Percentiles rank a stretch among this genome's conserved stretches.
Evolutionary conservation across 805 yeast species (phyloP).

Genomic region (Sungouiella blattae): DNA sequence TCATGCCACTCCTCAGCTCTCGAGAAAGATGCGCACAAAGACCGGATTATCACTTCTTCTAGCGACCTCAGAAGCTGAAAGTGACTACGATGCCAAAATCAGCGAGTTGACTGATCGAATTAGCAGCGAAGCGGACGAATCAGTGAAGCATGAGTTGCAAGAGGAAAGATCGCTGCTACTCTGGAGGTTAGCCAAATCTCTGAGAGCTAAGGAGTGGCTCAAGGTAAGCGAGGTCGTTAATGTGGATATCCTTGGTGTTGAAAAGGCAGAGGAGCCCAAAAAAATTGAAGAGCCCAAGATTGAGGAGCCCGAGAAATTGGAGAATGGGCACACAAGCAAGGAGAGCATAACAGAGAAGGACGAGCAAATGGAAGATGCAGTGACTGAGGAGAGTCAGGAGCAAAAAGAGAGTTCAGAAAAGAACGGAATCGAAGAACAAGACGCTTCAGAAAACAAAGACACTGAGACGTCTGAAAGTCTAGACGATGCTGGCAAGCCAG

Average conservation of each 20-base stretch:
- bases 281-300: neutral
- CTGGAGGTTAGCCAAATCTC: slow-evolving; percentile 30
- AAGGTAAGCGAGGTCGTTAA: slow-evolving; percentile 3
- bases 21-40: slow-evolving; percentile 35
- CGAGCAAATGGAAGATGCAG: slow-evolving; percentile 1
- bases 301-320: slow-evolving; percentile 3
- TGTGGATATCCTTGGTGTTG: slow-evolving; percentile 4
- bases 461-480: no score
- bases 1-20: slow-evolving; percentile 41
- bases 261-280: slow-evolving; percentile 3
- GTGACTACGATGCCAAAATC: slow-evolving; percentile 2
- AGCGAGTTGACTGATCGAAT: slow-evolving; percentile 10
- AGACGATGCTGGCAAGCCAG: neutral
- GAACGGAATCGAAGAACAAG: neutral
- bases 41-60: slow-evolving; percentile 29
- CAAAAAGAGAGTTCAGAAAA: slow-evolving; percentile 1
- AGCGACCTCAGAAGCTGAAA: neutral
- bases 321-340: slow-evolving; percentile 4
- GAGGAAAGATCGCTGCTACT: slow-evolving; percentile 27
- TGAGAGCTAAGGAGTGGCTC: slow-evolving; percentile 9
- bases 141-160: slow-evolving; percentile 9
- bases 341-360: slow-evolving; percentile 1
- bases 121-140: slow-evolving; percentile 6
- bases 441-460: no score
- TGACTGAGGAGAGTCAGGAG: slow-evolving; percentile 1